Base-by-base conservation (phyloP, 768 basidiomycete genomes). In the Russula foetens region DNA sequence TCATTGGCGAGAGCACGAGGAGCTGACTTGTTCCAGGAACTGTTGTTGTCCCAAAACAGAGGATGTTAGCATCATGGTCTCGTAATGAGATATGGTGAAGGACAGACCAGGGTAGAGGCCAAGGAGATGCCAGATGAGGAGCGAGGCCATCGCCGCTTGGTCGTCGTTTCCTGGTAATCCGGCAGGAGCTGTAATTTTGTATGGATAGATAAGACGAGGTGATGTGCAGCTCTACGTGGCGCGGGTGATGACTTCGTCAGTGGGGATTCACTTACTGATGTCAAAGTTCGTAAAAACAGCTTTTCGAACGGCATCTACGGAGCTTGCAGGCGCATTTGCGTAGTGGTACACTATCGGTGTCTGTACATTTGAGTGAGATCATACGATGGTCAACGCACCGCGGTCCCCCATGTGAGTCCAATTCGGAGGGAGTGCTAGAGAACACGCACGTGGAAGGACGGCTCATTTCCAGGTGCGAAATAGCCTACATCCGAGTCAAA, bases 101-200 rank as follows among this genome's bases (percentile, higher is more conserved):
- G 7, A 46, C 69, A 12, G 67, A 84, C 84, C 82, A 59, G 84
- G 85, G 65, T 86, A 86, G 23, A 86, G 68, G 8, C 86, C 85
- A 12, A 88, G 75, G 7, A 87, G 76, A 68, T 86, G 84, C 79
- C 85, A 87, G 1, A 72, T 68, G 23, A 86, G 76, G 4, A 85
- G 70, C 9, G 83, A 79, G 2, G 83, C 86, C 85, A 86, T 86
- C 1, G 85, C 85, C 2, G 81, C 84, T 69, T 86, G 84, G 64
- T 86, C 85, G 62, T 86, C 85, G 60, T 86, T 87, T 41, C 86
- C 84, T 1, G 86, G 86, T 4, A 88, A 69, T 11, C 86, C 84
- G 19, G 76, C 83, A 17, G 81, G 72, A 53, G 81, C 85, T 88
- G 55, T 17, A n/a, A 28, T 8, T 35, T 11, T 11, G 35, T 2